Percentiles rank a stretch among this genome's conserved stretches.
phyloP scores from a whole-genome alignment of 192 early-diverging fungal genomes.

The Lobosporangium transversale region DNA sequence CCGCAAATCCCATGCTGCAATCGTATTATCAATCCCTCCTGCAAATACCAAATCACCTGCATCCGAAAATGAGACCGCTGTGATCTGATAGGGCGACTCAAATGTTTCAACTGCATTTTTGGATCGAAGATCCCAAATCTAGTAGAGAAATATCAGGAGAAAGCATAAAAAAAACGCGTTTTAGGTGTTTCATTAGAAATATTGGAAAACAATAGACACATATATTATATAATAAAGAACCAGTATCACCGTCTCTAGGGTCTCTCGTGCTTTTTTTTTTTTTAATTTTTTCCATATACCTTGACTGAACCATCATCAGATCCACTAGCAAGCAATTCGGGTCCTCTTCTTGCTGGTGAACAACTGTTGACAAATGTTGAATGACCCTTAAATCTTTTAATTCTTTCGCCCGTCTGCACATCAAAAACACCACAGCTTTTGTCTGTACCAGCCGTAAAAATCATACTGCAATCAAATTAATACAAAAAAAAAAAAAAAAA shows the following conservation, averaged over 20 bases:
- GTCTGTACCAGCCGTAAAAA: slow-evolving; percentile 89
- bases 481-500: background rate
- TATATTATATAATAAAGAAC: too few species aligned
- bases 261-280: background rate
- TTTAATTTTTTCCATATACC: slow-evolving; percentile 31
- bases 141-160: too few species aligned
- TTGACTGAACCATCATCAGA: slow-evolving; percentile 86
- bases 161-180: too few species aligned
- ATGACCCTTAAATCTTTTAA: slow-evolving; percentile 86
- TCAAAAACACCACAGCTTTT: slow-evolving; percentile 87
- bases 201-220: too few species aligned
- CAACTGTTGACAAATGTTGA: slow-evolving; percentile 84
- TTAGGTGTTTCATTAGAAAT: too few species aligned
- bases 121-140: slow-evolving; percentile 78
- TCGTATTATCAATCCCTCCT: slow-evolving; percentile 91
- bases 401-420: slow-evolving; percentile 79
- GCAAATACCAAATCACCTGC: slow-evolving; percentile 84
- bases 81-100: slow-evolving; percentile 74
- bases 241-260: too few species aligned
- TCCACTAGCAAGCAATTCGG: slow-evolving; percentile 83
- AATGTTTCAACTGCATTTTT: slow-evolving; percentile 70
- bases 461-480: slow-evolving; percentile 54
- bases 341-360: slow-evolving; percentile 73
- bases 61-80: slow-evolving; percentile 76
- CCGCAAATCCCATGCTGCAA: slow-evolving; percentile 92